A percentile compares a stretch with the other conserved stretches of the same genome.
phyloP scores from a whole-genome alignment of 139 green algal species.

The Picochlorum sp. region DNA sequence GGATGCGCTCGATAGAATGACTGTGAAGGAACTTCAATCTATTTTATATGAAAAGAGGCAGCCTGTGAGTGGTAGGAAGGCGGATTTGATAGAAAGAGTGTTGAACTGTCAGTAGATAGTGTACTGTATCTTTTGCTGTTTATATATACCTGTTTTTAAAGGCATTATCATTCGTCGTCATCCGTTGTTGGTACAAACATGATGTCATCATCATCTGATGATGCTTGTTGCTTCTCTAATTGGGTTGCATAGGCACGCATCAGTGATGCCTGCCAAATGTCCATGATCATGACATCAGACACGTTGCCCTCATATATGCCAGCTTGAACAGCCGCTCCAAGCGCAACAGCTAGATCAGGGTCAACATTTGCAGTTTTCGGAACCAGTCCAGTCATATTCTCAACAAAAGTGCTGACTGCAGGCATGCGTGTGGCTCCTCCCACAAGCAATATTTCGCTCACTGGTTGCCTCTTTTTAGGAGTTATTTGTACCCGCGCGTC shows the following conservation, averaged over 20 bases:
- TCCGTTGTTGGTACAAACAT: neutral
- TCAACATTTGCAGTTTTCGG: constrained; percentile 43
- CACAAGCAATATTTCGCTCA: constrained; percentile 72
- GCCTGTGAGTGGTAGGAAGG: constrained; percentile 35
- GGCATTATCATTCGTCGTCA: neutral
- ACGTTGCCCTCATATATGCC: constrained; percentile 70
- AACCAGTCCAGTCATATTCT: constrained; percentile 76
- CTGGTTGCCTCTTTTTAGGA: constrained; percentile 49
- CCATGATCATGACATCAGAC: constrained; percentile 68
- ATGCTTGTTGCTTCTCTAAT: neutral
- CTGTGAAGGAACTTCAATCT: constrained; percentile 38
- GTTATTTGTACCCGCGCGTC: constrained; percentile 36
- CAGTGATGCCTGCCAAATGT: constrained; percentile 65
- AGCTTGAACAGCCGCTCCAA: constrained; percentile 77
- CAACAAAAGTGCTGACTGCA: constrained; percentile 58
- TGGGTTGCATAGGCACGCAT: constrained; percentile 66
- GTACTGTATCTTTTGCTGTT: neutral
- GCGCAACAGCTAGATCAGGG: constrained; percentile 75
- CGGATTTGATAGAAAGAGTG: constrained; percentile 34
- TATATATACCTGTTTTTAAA: too few relatives aligned
- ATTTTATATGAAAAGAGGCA: constrained; percentile 27
- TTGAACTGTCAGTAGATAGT: constrained; percentile 20
- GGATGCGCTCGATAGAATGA: constrained; percentile 21
- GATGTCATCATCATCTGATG: neutral
- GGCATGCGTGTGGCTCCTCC: constrained; percentile 81